A percentile compares a stretch with the other conserved stretches of the same genome.
Conservation (phyloP, 805 yeast species). For the Kluyveromyces lactis region DNA sequence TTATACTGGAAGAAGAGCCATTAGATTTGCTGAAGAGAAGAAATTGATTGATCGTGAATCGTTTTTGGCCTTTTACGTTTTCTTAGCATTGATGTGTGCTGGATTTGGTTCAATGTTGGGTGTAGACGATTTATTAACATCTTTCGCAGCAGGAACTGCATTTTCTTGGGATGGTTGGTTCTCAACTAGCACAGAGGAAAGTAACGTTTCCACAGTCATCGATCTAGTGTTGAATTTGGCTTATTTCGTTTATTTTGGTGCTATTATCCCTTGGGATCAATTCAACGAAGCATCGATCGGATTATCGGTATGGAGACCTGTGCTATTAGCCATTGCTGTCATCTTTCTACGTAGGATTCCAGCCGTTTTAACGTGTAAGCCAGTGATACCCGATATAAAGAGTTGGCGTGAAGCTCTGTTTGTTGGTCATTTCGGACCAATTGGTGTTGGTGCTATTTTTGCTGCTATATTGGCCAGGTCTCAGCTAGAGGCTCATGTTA, state of each 20-base stretch:
- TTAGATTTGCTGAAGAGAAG: conserved; percentile 62
- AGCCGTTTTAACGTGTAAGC: conserved; percentile 64
- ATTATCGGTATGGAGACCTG: conserved; percentile 68
- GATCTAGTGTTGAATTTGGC: conserved; percentile 77
- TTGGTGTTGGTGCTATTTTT: conserved; percentile 90
- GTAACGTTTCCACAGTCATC: conserved; percentile 84
- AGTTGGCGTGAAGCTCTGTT: conserved; percentile 91
- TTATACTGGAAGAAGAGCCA: conserved; percentile 56
- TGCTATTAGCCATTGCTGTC: conserved; percentile 64
- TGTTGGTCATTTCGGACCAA: conserved; percentile 94
- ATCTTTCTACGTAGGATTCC: conserved; percentile 76
- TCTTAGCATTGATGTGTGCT: conserved; percentile 75
- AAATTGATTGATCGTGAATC: conserved; percentile 81
- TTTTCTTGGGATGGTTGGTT: conserved; percentile 94
- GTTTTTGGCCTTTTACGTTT: conserved; percentile 74
- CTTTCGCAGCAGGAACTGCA: conserved; percentile 90
- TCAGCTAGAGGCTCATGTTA: conserved; percentile 48
- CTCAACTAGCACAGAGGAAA: conserved; percentile 70
- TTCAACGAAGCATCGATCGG: conserved; percentile 60
- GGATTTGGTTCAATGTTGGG: conserved; percentile 86
- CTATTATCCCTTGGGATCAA: conserved; percentile 81
- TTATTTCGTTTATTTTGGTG: conserved; percentile 83
- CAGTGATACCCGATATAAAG: conserved; percentile 77
- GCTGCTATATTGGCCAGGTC: conserved; percentile 74
- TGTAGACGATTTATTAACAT: conserved; percentile 78